Evolutionary conservation across 768 basidiomycete genomes (phyloP).

Genomic region (Piloderma croceum): DNA sequence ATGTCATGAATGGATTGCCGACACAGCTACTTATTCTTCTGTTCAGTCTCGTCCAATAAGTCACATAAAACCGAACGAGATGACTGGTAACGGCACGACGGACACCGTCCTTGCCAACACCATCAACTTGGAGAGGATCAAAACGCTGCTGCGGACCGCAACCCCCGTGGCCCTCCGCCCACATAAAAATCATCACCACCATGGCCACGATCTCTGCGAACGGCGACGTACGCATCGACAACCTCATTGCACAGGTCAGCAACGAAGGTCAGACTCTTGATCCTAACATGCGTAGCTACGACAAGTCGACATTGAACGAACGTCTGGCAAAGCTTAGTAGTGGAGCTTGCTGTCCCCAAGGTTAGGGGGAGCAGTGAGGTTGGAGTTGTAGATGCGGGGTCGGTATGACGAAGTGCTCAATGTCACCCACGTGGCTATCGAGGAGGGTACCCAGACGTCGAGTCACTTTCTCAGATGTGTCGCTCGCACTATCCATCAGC

Average conservation of each 20-base stretch:
- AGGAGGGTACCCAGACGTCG: constrained; percentile 99
- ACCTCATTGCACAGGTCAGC: constrained; percentile 94
- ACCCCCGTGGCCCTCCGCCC: constrained; percentile 98
- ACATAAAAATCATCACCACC: constrained; percentile 93
- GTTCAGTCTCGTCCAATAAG: constrained; percentile 83
- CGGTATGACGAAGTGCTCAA: constrained; percentile 95
- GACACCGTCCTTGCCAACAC: constrained; percentile 95
- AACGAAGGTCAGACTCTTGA: constrained; percentile 92
- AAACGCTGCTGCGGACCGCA: constrained; percentile 99
- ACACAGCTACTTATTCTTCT: constrained; percentile 7
- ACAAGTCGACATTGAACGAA: constrained; percentile 93
- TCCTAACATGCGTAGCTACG: constrained; percentile 83
- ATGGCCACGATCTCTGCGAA: constrained; percentile 93
- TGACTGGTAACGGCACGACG: constrained; percentile 96
- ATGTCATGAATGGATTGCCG: too few relatives aligned
- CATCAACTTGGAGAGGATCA: constrained; percentile 97
- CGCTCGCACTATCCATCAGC: constrained; percentile 57
- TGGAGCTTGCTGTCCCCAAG: constrained; percentile 97
- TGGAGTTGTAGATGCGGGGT: constrained; percentile 99
- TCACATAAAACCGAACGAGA: constrained; percentile 95
- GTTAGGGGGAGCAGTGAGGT: constrained; percentile 92
- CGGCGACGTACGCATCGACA: constrained; percentile 82
- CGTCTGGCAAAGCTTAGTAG: constrained; percentile 93
- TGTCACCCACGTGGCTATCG: constrained; percentile 96
- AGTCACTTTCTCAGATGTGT: constrained; percentile 85